Evolutionary conservation across 805 yeast species (phyloP).

Genomic region (Yarrowia sp.): DNA sequence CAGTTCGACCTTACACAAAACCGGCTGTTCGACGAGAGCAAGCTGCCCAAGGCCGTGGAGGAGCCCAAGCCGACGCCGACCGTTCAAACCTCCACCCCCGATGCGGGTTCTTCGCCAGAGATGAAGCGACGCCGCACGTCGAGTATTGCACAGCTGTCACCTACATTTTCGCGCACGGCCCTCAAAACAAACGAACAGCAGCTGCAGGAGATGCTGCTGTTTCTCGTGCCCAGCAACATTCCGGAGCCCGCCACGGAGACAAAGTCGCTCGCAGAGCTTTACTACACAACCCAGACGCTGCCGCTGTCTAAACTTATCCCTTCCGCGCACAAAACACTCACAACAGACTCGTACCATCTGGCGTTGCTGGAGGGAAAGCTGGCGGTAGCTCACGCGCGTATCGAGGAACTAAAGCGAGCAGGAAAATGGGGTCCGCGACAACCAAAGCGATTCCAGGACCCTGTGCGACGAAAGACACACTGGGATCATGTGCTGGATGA

Average conservation of each 20-base stretch:
- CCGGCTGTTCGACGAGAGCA: constrained; percentile 9
- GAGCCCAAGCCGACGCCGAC: neutral
- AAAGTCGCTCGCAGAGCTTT: constrained; percentile 71
- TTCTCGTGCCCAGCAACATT: constrained; percentile 38
- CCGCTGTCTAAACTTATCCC: constrained; percentile 81
- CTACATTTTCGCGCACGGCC: neutral
- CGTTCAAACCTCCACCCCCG: neutral
- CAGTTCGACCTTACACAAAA: constrained; percentile 33
- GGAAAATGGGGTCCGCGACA: constrained; percentile 91
- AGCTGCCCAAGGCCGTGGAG: neutral
- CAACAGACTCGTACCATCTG: constrained; percentile 81
- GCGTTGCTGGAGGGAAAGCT: constrained; percentile 87
- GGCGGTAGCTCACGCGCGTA: constrained; percentile 82
- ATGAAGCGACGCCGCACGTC: constrained; percentile 8
- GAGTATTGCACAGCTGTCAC: constrained; percentile 10
- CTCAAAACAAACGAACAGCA: constrained; percentile 15
- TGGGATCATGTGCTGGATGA: constrained; percentile 77
- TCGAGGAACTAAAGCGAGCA: constrained; percentile 84
- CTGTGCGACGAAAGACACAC: constrained; percentile 53
- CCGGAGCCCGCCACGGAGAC: constrained; percentile 40
- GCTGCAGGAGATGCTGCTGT: constrained; percentile 34
- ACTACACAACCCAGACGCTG: constrained; percentile 81
- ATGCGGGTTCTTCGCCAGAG: neutral
- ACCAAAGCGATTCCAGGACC: constrained; percentile 69
- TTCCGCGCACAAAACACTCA: constrained; percentile 78